A percentile compares a stretch with the other conserved stretches of the same genome.
phyloP scores from a whole-genome alignment of 2,329 filamentous ascomycete genomes.

The Trichothecium sympodiale region DNA sequence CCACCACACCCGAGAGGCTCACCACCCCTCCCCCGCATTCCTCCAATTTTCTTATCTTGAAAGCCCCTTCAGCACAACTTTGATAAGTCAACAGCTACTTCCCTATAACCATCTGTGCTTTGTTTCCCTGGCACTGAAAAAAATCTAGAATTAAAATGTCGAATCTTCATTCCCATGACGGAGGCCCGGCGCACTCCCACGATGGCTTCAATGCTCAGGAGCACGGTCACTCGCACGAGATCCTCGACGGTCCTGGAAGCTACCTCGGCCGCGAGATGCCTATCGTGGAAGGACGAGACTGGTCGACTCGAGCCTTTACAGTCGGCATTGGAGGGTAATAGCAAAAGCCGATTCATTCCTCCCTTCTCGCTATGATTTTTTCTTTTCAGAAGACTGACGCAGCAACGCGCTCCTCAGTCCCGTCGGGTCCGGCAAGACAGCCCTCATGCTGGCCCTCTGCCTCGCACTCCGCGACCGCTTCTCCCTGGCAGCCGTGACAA shows the following conservation, averaged over 20 bases:
- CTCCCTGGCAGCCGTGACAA: constrained; percentile 90
- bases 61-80: too few species aligned
- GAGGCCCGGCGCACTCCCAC: constrained; percentile 44
- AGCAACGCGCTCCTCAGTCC: constrained; percentile 58
- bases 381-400: too few species aligned
- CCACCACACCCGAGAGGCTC: too few species aligned
- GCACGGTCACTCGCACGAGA: constrained; percentile 93
- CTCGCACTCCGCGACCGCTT: constrained; percentile 67
- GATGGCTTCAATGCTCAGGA: constrained; percentile 49
- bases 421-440: constrained; percentile 94
- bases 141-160: constrained; percentile 23
- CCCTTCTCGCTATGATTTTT: too few species aligned
- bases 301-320: constrained; percentile 84
- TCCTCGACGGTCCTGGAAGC: constrained; percentile 86
- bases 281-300: constrained; percentile 77
- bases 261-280: constrained; percentile 88
- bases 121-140: too few species aligned
- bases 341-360: neutral
- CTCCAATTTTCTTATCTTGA: too few species aligned
- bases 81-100: too few species aligned
- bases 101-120: too few species aligned
- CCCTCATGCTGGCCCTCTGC: constrained; percentile 90
- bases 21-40: too few species aligned
- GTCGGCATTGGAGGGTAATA: constrained; percentile 96
- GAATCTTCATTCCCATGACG: constrained; percentile 43